Base-by-base conservation (phyloP, 495 filamentous ascomycete species). In the Penicillium turbatum region DNA sequence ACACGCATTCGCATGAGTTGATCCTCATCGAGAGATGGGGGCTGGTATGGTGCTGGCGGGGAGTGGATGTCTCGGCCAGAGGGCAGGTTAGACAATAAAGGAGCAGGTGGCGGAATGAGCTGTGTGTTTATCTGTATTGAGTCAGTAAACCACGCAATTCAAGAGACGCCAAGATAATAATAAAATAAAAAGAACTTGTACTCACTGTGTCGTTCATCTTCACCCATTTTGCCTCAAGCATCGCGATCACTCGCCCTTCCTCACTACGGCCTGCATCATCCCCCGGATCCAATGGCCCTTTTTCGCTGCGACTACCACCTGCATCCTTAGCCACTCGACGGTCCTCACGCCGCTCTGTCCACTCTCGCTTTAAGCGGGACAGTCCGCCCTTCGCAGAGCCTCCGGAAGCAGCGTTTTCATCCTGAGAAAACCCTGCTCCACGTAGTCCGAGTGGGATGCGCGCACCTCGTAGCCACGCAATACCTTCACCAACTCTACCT, bases 161-260 rank as follows among this genome's bases (percentile, higher is more conserved):
- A 5, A 1, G 12, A 40, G 16, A 16, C 15, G 36, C 2, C 21
- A 24, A 24, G 7, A 12, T 8, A 7, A 24, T 10, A 47, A 40
- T 40, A n/a, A n/a, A n/a, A n/a, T n/a, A n/a, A n/a, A n/a, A n/a
- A n/a, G 15, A 34, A 32, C 4, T 12, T 19, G 2, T 13, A 79
- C 86, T 72, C 65, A 96, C 89, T 12, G 88, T 95, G 72, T 96
- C 90, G 67, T 98, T 98, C 72, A 88, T 82, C 71, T 90, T 90
- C 29, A 79, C 80, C 93, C 93, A 98, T 66, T 95, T 96, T 42
- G 75, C 77, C 65, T 95, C 86, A 48, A 98, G 68, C 84, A 88
- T 89, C 57, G 92, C 85, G 54, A 95, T 76, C 1, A 96, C 87
- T 42, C 88, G 75, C n/a, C 79, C 81, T 70, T 98, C 93, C 63